phyloP scores from a whole-genome alignment of 1,284 basidiomycete genomes.

The Pholiota adiposa region DNA sequence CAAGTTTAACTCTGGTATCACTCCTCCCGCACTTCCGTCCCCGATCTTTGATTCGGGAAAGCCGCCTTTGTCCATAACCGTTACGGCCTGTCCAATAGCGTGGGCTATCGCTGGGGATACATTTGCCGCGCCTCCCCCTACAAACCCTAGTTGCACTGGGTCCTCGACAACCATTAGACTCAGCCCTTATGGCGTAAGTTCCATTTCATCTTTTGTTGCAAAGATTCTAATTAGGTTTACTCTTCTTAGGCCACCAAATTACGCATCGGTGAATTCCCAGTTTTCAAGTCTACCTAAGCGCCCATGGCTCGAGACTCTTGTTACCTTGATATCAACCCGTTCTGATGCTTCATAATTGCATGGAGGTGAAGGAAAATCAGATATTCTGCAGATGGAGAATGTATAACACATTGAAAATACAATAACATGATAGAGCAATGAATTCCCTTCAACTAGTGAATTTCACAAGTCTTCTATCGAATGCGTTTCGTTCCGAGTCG shows the following conservation, averaged over 20 bases:
- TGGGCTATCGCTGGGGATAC: constrained; percentile 55
- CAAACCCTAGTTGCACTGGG: constrained; percentile 49
- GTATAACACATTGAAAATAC: too few relatives aligned
- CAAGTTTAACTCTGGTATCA: constrained; percentile 44
- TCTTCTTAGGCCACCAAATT: constrained; percentile 51
- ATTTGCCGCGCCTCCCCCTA: constrained; percentile 54
- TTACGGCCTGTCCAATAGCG: constrained; percentile 51
- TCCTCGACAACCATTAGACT: constrained; percentile 48
- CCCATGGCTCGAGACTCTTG: neutral
- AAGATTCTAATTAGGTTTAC: neutral
- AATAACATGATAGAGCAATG: too few relatives aligned
- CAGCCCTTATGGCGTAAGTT: constrained; percentile 56
- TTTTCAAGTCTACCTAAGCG: constrained; percentile 18
- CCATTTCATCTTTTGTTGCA: neutral
- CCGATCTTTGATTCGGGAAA: constrained; percentile 59
- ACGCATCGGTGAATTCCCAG: constrained; percentile 59
- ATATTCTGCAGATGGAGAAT: too few relatives aligned
- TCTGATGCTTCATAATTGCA: too few relatives aligned
- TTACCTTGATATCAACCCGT: too few relatives aligned
- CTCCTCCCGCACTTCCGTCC: constrained; percentile 48
- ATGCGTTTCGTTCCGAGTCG: too few relatives aligned
- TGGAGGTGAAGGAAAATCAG: too few relatives aligned
- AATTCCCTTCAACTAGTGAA: too few relatives aligned
- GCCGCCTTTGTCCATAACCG: constrained; percentile 55
- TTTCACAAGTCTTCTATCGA: too few relatives aligned